Evolutionary conservation across 2,329 filamentous ascomycete genomes (phyloP).

Genomic region (Xylariaceae sp.): DNA sequence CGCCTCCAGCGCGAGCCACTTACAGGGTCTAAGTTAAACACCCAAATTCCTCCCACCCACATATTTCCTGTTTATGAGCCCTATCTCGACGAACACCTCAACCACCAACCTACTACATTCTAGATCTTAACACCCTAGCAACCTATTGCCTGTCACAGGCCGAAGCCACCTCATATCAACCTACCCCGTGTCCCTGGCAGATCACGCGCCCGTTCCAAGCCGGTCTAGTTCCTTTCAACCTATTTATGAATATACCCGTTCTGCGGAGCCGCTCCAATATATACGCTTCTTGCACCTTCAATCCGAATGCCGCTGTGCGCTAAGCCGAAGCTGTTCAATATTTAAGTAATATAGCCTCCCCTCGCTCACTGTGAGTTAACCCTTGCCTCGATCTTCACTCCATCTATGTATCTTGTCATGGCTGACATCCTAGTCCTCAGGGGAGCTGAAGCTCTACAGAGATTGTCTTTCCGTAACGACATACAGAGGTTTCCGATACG

Average conservation of each 20-base stretch:
- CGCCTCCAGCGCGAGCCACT: conserved; percentile 32
- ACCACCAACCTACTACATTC: conserved; percentile 7
- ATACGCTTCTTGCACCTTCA: background rate
- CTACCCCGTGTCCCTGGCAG: conserved; percentile 21
- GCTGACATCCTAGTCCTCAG: conserved; percentile 48
- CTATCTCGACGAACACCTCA: conserved; percentile 5
- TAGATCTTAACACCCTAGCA: conserved; percentile 2
- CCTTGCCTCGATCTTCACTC: background rate
- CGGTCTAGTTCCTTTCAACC: background rate
- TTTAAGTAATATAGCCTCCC: background rate
- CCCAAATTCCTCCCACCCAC: conserved; percentile 16
- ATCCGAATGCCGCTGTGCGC: background rate
- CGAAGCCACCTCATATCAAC: conserved; percentile 19
- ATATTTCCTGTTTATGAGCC: conserved; percentile 20
- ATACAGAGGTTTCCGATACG: conserved; percentile 39
- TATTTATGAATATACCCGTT: no score
- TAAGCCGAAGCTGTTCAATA: background rate
- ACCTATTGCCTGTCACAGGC: conserved; percentile 13
- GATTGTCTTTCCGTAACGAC: conserved; percentile 45
- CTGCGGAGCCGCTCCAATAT: no score
- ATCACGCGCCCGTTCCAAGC: conserved; percentile 17
- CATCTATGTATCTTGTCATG: conserved; percentile 31
- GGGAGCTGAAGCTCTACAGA: conserved; percentile 44
- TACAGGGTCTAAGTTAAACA: conserved; percentile 29
- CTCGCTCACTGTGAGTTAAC: background rate